A percentile compares a stretch with the other conserved stretches of the same genome.
Conservation (phyloP, 495 filamentous ascomycete genomes). For the Lophiotrema nucula region DNA sequence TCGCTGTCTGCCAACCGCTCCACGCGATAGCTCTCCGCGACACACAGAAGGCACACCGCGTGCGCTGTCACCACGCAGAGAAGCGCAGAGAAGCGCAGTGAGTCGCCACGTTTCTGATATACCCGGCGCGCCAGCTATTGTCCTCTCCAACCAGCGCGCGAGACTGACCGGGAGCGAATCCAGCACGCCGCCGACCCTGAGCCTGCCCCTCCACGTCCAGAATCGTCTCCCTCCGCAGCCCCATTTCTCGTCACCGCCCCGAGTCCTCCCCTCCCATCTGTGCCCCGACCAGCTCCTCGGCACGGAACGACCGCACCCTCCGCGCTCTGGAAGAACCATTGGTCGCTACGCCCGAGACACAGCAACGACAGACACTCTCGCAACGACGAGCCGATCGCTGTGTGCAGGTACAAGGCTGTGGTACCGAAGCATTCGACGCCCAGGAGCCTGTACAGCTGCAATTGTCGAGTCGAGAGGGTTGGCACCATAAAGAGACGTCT, state of each 20-base stretch:
- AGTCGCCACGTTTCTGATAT: not conserved
- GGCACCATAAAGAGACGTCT: too few relatives aligned
- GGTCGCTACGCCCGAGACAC: too few relatives aligned
- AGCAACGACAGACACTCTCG: too few relatives aligned
- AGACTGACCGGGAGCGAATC: not conserved
- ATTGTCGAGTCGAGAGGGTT: too few relatives aligned
- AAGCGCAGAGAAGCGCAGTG: not conserved
- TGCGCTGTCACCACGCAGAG: not conserved
- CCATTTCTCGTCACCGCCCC: not conserved
- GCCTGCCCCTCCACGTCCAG: not conserved
- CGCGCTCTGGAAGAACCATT: too few relatives aligned
- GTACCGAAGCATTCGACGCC: too few relatives aligned
- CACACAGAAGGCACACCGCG: not conserved
- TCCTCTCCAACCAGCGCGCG: not conserved
- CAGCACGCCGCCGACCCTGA: not conserved
- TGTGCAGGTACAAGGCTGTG: too few relatives aligned
- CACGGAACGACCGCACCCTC: too few relatives aligned
- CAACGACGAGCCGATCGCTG: too few relatives aligned
- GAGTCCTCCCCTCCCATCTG: not conserved
- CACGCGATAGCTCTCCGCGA: conserved; percentile 6
- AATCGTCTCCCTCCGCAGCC: not conserved
- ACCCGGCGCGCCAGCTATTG: not conserved
- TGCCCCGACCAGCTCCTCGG: too few relatives aligned
- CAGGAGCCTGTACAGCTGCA: too few relatives aligned
- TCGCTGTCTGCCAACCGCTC: conserved; percentile 12